Evolutionary conservation across 176 grass and related monocot species (phyloP).

Genomic region (Musa acuminata): DNA sequence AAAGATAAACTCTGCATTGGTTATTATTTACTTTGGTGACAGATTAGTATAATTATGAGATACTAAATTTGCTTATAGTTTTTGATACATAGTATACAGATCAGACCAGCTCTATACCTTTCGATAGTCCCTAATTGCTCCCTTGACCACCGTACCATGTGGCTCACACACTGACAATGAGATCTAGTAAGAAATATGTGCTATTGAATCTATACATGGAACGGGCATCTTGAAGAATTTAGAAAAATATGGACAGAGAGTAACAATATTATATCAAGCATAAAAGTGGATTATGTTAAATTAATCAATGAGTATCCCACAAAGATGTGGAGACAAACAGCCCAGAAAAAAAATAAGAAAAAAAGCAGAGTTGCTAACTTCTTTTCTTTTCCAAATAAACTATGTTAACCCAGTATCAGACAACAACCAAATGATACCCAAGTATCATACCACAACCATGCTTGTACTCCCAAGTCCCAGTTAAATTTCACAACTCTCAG

Average conservation of each 20-base stretch:
- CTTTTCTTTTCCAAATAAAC: too few relatives aligned
- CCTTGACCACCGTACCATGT: constrained; percentile 41
- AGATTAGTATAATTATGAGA: neutral
- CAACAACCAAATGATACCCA: too few relatives aligned
- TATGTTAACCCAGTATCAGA: too few relatives aligned
- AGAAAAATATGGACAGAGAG: neutral
- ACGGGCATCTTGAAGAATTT: neutral
- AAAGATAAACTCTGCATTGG: constrained; percentile 9
- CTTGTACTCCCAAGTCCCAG: neutral
- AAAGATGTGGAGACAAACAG: neutral
- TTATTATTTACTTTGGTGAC: neutral
- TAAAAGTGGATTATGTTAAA: neutral
- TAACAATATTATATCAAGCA: neutral
- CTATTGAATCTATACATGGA: neutral
- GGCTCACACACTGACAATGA: constrained; percentile 35
- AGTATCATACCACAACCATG: too few relatives aligned
- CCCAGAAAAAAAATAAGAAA: neutral
- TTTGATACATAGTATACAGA: neutral
- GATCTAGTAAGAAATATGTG: constrained; percentile 8
- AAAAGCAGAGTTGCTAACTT: neutral
- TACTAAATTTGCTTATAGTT: neutral
- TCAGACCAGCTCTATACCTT: constrained; percentile 26
- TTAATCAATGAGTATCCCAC: neutral
- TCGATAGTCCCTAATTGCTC: constrained; percentile 54
- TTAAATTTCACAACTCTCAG: neutral